Conservation (phyloP, 495 filamentous ascomycete genomes). For the Hyaloscypha bicolor region DNA sequence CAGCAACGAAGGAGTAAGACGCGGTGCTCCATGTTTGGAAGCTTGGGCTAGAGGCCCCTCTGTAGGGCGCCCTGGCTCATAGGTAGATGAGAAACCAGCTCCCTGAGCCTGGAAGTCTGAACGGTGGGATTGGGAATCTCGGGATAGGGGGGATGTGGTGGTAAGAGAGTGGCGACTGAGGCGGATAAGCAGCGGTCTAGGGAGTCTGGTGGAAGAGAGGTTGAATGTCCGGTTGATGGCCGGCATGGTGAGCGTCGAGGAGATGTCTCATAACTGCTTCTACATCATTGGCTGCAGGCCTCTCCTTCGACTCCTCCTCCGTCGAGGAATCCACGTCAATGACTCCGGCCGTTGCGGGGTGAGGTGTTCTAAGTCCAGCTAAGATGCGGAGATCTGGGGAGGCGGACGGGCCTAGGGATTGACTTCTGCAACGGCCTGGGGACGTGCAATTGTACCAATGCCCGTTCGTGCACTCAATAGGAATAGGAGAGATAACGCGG, state of each 20-base stretch:
- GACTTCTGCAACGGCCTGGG: background rate
- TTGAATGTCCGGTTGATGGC: constrained; percentile 28
- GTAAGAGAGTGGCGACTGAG: constrained; percentile 17
- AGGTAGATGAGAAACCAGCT: constrained; percentile 65
- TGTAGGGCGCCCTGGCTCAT: constrained; percentile 68
- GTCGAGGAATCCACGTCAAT: constrained; percentile 11
- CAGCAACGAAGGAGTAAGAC: constrained; percentile 77
- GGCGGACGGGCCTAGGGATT: background rate
- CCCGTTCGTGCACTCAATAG: background rate
- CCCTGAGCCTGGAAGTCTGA: constrained; percentile 61
- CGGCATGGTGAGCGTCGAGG: constrained; percentile 22
- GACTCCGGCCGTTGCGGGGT: background rate
- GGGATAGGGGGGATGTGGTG: constrained; percentile 11
- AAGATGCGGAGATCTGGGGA: background rate
- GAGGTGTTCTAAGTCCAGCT: background rate
- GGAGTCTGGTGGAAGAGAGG: constrained; percentile 1
- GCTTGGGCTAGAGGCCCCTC: constrained; percentile 58
- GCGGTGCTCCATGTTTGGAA: constrained; percentile 64
- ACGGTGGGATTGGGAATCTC: constrained; percentile 56
- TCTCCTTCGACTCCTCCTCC: background rate
- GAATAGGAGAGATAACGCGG: background rate
- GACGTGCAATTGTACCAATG: background rate
- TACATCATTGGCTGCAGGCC: constrained; percentile 10
- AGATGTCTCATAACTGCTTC: constrained; percentile 29
- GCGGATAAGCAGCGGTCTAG: background rate